Evolutionary conservation across 139 green algal species (phyloP), one percentile per base, ranked within the genome.

Genomic region (Tetraselmis chui): DNA sequence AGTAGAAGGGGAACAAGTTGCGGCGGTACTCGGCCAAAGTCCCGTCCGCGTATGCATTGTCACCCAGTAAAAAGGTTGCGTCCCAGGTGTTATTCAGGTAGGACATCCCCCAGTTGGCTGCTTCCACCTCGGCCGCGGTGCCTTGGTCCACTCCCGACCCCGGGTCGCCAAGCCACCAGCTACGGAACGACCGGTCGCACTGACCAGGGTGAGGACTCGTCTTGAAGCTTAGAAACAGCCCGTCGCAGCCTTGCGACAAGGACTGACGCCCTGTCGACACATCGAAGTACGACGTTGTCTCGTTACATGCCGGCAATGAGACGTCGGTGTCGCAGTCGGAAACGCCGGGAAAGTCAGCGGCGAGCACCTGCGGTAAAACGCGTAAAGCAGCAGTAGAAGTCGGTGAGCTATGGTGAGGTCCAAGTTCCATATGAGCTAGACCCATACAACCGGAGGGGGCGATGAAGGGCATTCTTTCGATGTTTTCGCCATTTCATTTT

Each of bases 41-140:
- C 28, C 77, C 77, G 29, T 27, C 45, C 28, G 2, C 18, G 77
- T 80, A 80, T 25, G 77, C 77, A 32, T 59, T 31, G 77, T 80
- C 77, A 5, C 77, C 77, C 77, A 80, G n/a, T 2, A 23, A 27
- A 5, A 80, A 32, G n/a, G 77, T 80, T 2, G 26, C 29, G 77
- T 80, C 77, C 77, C 77, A 80, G 28, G 26, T 18, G 29, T 29
- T 29, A 5, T 29, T 29, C 2, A 67, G 18, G 18, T 25, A 67
- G 45, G 5, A 5, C 45, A 67, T 67, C 18, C 11, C 45, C 45
- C 11, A 5, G 18, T 67, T 18, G 45, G 45, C 45, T 67, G 18
- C 45, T 18, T 67, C 11, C 18, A 67, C 45, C 45, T 67, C 11
- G 5, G 18, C 45, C 45, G 77, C 45, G 18, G 45, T 18, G 45